Percentiles rank a stretch among this genome's conserved stretches.
Evolutionary conservation across 1,139 yeast species (phyloP).

Genomic region (Geotrichum candidum): DNA sequence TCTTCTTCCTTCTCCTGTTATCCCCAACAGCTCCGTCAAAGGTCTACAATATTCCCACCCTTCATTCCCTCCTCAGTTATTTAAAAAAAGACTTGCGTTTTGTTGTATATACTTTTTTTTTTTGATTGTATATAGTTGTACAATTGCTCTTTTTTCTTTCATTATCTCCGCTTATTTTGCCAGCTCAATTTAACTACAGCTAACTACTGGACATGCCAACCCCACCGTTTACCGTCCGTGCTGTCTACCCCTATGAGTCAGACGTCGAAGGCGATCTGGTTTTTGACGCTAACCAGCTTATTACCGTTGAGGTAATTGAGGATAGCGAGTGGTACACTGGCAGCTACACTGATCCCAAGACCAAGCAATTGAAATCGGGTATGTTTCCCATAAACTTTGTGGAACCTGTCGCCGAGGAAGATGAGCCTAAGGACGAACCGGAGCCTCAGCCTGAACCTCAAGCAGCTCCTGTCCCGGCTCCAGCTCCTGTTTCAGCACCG

Average conservation of each 20-base stretch:
- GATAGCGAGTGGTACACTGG: slow-evolving; percentile 94
- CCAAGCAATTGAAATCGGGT: slow-evolving; percentile 47
- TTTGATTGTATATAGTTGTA: not conserved
- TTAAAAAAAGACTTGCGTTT: not conserved
- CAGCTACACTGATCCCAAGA: slow-evolving; percentile 41
- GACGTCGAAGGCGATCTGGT: slow-evolving; percentile 80
- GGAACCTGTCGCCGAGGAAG: slow-evolving; percentile 31
- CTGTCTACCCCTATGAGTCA: slow-evolving; percentile 66
- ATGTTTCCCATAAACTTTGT: slow-evolving; percentile 90
- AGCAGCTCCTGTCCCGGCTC: slow-evolving; percentile 8
- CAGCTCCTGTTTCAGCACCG: slow-evolving; percentile 18
- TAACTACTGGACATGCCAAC: not conserved
- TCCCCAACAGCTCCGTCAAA: not conserved
- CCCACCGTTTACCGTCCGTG: slow-evolving; percentile 56
- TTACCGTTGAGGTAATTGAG: slow-evolving; percentile 69
- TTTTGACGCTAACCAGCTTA: slow-evolving; percentile 59
- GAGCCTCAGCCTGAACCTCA: slow-evolving; percentile 51
- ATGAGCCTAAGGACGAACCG: slow-evolving; percentile 50
- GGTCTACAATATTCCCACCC: not conserved
- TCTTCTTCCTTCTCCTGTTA: not conserved
- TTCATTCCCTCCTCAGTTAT: not conserved
- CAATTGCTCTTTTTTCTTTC: not conserved
- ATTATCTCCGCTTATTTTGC: not conserved
- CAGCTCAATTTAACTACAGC: not conserved
- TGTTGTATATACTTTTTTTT: not conserved